Evolutionary conservation across 2,329 filamentous ascomycete genomes (phyloP), one percentile per base, ranked within the genome.

Genomic region (Septoria petroselini): DNA sequence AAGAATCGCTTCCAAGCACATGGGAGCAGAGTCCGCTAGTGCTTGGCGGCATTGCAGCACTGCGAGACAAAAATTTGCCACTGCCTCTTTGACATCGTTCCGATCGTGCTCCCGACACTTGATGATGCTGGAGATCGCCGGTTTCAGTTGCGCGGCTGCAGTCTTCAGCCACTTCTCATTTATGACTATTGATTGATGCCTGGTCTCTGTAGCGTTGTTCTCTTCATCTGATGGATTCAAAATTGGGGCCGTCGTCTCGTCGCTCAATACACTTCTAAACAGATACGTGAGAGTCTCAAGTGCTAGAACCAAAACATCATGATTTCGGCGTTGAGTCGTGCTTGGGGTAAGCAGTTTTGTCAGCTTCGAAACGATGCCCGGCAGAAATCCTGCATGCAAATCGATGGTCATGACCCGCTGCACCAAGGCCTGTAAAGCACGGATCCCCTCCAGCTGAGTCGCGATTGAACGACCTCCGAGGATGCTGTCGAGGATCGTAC

Each of bases 351-450:
- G 71, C 0, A 89, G 73, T 62, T 85, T 91, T 2, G 86, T 84
- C 18, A 98, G 72, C 1, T 83, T 82, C 2, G 93, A 97, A 0
- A 95, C 81, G 0, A 88, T 88, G 7, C 91, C 89, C 0, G 94
- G 93, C 34, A 97, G 76, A 62, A 98, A 93, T 54, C 81, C 91
- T 7, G 89, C 88, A 48, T 95, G 73, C 2, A 87, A 82, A n/a
- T 86, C 79, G 39, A 79, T 79, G 61, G 93, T 85, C 44, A 78
- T 82, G 35, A 95, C 76, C 17, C 82, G 80, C 5, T 68, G 63
- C 57, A 83, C 80, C 6, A 93, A 71, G 0, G 79, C 72, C 42
- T 79, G 71, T 2, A 96, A 66, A 5, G 86, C 82, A 9, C 73
- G 68, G 3, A 88, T 72, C 4, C 89, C 86, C 57, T 85, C 80